Percentiles rank a stretch among this genome's conserved stretches.
Evolutionary conservation across 768 basidiomycete genomes (phyloP).

Genomic region (Lactifluus rugatus): DNA sequence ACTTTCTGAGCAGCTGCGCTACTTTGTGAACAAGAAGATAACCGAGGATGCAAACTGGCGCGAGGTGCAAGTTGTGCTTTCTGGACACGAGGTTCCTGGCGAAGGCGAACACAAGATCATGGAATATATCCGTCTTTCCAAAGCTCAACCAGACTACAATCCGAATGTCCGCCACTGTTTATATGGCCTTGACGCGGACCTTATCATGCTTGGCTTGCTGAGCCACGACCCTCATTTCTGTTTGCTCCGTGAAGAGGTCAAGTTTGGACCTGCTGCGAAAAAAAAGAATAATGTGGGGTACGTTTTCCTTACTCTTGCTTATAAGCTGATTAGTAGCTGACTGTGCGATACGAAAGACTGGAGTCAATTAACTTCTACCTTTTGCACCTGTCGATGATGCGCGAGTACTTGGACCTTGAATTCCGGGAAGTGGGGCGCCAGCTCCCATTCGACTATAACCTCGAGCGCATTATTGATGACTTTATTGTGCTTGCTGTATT

Average conservation of each 20-base stretch:
- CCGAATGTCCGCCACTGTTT: conserved; percentile 96
- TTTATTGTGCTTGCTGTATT: conserved; percentile 96
- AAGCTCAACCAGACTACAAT: conserved; percentile 93
- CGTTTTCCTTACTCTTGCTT: conserved; percentile 10
- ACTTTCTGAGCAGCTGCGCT: conserved; percentile 84
- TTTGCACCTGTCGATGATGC: conserved; percentile 85
- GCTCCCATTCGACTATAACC: conserved; percentile 72
- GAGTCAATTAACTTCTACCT: conserved; percentile 90
- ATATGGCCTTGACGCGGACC: conserved; percentile 95
- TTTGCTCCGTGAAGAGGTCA: conserved; percentile 93
- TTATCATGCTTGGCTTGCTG: conserved; percentile 95
- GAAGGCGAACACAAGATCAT: conserved; percentile 99
- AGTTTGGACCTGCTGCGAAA: conserved; percentile 76
- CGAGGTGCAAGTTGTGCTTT: conserved; percentile 83
- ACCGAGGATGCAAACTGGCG: conserved; percentile 95
- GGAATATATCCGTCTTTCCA: conserved; percentile 93
- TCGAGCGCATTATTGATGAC: conserved; percentile 96
- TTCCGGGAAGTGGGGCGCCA: conserved; percentile 62
- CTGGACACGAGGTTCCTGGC: conserved; percentile 96
- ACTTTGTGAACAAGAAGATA: conserved; percentile 98
- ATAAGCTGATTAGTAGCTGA: neutral
- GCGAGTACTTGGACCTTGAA: conserved; percentile 96
- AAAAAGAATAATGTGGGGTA: conserved; percentile 60
- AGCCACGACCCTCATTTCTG: conserved; percentile 99
- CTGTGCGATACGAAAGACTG: conserved; percentile 28